Conservation (phyloP, 257 asterid species). For the Nicotiana otophora region DNA sequence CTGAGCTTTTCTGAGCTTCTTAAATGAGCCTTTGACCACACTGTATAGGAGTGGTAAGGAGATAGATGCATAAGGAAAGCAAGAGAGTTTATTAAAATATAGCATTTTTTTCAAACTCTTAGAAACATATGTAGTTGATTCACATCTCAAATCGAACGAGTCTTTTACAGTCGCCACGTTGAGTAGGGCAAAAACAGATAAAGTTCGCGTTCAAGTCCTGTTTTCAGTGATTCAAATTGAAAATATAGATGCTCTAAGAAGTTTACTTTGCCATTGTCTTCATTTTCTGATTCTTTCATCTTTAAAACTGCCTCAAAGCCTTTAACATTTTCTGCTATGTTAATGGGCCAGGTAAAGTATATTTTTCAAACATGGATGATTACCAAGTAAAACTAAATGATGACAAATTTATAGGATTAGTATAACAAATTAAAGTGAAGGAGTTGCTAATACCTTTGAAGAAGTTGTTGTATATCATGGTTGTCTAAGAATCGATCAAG, state of each 20-base stretch:
- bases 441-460: constrained; percentile 42
- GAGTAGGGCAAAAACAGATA: not conserved
- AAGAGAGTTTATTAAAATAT: not conserved
- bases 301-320: not conserved
- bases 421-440: not conserved
- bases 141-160: not conserved
- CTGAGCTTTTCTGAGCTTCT: no score
- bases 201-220: not conserved
- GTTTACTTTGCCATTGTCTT: not conserved
- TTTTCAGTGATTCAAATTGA: not conserved
- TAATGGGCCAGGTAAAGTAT: not conserved
- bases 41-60: not conserved
- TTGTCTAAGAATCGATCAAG: constrained; percentile 63
- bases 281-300: not conserved
- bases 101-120: not conserved
- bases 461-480: constrained; percentile 61
- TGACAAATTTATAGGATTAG: not conserved
- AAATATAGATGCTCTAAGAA: not conserved
- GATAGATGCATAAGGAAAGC: not conserved
- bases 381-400: not conserved
- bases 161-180: not conserved
- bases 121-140: not conserved
- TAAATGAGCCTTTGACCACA: no score
- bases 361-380: not conserved
- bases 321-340: not conserved